Evolutionary conservation across 176 grass and related monocot genomes (phyloP).

Genomic region (Musa beccarii): DNA sequence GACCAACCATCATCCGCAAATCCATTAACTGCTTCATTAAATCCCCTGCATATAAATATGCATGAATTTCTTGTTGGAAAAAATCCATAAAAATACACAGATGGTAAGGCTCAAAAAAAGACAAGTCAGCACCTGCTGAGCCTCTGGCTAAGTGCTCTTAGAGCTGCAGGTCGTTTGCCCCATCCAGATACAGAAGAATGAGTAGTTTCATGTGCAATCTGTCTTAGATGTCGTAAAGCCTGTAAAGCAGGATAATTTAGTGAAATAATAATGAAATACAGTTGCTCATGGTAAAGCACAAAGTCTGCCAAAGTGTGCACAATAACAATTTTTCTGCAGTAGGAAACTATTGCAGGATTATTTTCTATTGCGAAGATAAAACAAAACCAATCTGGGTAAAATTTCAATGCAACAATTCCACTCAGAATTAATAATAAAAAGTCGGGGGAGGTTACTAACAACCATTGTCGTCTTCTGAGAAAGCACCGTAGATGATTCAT

Average conservation of each 20-base stretch:
- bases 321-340: too few relatives aligned
- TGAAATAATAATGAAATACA: background rate
- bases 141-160: slow-evolving; percentile 83
- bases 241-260: slow-evolving; percentile 6
- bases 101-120: background rate
- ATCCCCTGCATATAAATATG: slow-evolving; percentile 41
- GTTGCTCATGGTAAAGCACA: slow-evolving; percentile 6
- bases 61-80: too few relatives aligned
- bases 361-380: too few relatives aligned
- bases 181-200: slow-evolving; percentile 48
- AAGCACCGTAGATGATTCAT: slow-evolving; percentile 75
- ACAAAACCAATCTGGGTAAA: background rate
- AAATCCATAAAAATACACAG: background rate
- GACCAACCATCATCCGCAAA: slow-evolving; percentile 89
- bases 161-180: slow-evolving; percentile 65
- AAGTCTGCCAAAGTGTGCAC: slow-evolving; percentile 7
- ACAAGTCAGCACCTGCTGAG: slow-evolving; percentile 49
- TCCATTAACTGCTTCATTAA: slow-evolving; percentile 82
- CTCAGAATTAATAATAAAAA: background rate
- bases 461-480: slow-evolving; percentile 61
- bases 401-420: background rate
- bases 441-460: background rate
- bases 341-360: too few relatives aligned
- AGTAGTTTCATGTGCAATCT: slow-evolving; percentile 61
- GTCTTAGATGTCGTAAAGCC: slow-evolving; percentile 80